These are phyloP conservation scores for Tricholoma furcatifolium DNA, from an alignment of 768 basidiomycete genomes.

Conservation along the genomic window DNA sequence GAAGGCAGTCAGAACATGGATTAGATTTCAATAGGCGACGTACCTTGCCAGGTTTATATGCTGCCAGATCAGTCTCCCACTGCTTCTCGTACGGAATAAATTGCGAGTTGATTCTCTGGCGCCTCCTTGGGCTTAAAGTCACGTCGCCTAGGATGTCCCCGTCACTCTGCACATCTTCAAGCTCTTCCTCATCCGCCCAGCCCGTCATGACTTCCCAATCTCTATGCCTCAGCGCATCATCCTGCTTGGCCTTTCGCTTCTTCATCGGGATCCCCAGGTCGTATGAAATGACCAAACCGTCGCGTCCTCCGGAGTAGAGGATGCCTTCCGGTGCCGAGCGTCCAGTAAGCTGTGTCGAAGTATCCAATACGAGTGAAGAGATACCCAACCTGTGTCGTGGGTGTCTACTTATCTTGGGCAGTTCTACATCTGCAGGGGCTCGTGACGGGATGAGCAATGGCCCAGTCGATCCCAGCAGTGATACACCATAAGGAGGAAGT, in stretches of 20 bases:
- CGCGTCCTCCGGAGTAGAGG: slow-evolving; percentile 85
- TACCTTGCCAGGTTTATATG: slow-evolving; percentile 49
- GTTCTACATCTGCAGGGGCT: slow-evolving; percentile 20
- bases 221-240: slow-evolving; percentile 19
- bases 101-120: slow-evolving; percentile 36
- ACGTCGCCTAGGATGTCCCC: slow-evolving; percentile 81
- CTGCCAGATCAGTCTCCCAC: slow-evolving; percentile 75
- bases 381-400: slow-evolving; percentile 89
- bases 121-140: slow-evolving; percentile 23
- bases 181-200: slow-evolving; percentile 76
- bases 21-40: not conserved
- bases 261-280: slow-evolving; percentile 73
- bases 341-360: slow-evolving; percentile 73
- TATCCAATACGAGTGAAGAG: slow-evolving; percentile 84
- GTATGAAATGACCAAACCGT: slow-evolving; percentile 87
- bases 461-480: slow-evolving; percentile 63
- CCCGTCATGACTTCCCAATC: slow-evolving; percentile 83
- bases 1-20: slow-evolving; percentile 9
- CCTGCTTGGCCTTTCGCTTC: slow-evolving; percentile 34
- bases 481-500: slow-evolving; percentile 64
- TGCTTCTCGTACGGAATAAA: slow-evolving; percentile 63
- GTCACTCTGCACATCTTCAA: slow-evolving; percentile 60
- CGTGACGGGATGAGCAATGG: slow-evolving; percentile 59
- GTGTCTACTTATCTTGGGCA: slow-evolving; percentile 35
- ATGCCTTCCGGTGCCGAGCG: slow-evolving; percentile 76